Conservation (phyloP, 2,329 filamentous ascomycete species). For the Fonsecaea multimorphosa region DNA sequence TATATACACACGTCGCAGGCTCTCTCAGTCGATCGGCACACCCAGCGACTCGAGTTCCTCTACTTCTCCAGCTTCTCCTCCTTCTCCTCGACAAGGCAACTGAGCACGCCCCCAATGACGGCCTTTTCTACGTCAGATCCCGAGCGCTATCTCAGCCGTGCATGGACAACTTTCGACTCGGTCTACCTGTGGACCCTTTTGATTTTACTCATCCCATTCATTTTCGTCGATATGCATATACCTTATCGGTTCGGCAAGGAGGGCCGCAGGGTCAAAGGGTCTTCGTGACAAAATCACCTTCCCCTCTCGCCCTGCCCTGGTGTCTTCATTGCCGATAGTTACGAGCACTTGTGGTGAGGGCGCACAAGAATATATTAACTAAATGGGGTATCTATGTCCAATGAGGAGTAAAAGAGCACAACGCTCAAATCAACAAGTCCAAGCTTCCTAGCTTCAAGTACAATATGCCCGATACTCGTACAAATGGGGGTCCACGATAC, state of each 20-base stretch:
- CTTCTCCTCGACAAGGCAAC: neutral
- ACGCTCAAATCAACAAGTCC: neutral
- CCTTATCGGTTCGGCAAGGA: neutral
- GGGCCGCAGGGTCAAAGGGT: neutral
- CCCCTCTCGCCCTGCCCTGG: too few species aligned
- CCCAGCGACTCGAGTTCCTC: neutral
- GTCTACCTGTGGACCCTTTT: neutral
- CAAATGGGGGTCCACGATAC: constrained; percentile 1
- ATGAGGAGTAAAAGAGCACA: neutral
- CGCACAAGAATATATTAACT: neutral
- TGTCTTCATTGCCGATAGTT: neutral
- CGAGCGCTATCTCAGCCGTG: neutral
- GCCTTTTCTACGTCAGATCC: neutral
- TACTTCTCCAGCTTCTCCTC: neutral
- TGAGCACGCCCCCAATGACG: neutral
- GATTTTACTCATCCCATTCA: neutral
- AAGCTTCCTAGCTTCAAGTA: constrained; percentile 16
- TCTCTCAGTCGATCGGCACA: too few species aligned
- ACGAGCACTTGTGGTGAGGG: neutral
- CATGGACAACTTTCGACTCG: neutral
- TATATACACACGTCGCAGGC: too few species aligned
- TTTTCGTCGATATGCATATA: constrained; percentile 1
- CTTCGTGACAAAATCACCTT: neutral
- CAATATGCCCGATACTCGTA: constrained; percentile 18
- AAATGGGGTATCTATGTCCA: constrained; percentile 19